Base-by-base conservation (phyloP, 2,329 filamentous ascomycete genomes). In the Stemphylium vesicarium region DNA sequence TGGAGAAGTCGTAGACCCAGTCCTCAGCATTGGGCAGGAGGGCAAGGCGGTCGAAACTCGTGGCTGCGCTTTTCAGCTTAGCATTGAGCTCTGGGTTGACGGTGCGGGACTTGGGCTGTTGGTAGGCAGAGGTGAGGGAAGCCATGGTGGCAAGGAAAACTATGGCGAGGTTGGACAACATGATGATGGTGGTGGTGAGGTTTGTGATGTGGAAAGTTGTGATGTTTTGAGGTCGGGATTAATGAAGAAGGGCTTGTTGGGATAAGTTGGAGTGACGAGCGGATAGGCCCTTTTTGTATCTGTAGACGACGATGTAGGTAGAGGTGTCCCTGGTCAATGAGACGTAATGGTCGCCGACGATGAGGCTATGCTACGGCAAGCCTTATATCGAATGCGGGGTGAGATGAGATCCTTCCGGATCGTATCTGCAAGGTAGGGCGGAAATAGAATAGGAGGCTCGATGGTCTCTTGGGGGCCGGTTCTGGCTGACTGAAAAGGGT, bases 1-100 rank as follows among this genome's bases (percentile, higher is more conserved):
- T 69, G 24, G 75, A 53, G 69, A 83, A 84, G 70, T 84, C 79
- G 65, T 82, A 84, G 37, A 73, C 65, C 80, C 80, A 83, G 61
- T 79, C 77, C 13, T 69, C 68, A 56, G 80, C 69, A 13, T 68
- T 66, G 13, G 73, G 56, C 8, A 83, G 75, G 1, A 80, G 68
- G 1, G 65, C 66, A 18, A 79, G 70, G 31, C 78, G 75, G 55
- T 82, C 81, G 12, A 80, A 77, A 38, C 78, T 76, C 22, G 80
- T 81, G 29, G 79, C 72, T 37, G 79, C 75, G 29, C 57, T 59
- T 32, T 65, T 68, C 43, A 74, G 65, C n/a, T 56, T 43, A 16
- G 77, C 72, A 43, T 77, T 76, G 16, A 78, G 68, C 8, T 70
- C 68, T 15, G 78, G 73, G 56, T 81, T 69, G 54, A 76, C 64